Base-by-base conservation (phyloP, 1,139 yeast genomes). In the Debaryomyces sp. region DNA sequence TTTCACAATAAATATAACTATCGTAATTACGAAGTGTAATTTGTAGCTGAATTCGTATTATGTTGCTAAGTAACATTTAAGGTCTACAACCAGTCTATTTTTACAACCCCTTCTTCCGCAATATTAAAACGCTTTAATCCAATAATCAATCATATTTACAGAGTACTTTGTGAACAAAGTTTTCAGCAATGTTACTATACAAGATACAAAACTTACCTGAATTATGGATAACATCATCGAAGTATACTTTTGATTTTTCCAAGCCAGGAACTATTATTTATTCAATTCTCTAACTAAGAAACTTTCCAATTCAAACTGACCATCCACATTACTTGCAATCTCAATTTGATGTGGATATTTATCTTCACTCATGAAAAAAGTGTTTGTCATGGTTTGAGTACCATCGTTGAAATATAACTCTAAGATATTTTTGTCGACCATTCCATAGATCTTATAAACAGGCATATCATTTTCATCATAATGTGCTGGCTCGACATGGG, bases 371-470 rank as follows among this genome's bases (percentile, higher is more conserved):
- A 49, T 49, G 17, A 49, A 49, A 18, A 49, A 49, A 1, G 52
- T 49, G 21, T 49, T 49, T 5, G 52, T 49, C 52, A 49, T 49
- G 5, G 59, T 54, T n/a, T 39, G 35, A 5, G 33, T 32, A 30
- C 67, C 66, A 41, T 64, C 58, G 47, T 64, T 61, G 54, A 64
- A 58, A 52, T 54, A 64, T n/a, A 66, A 39, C 48, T 66, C 70
- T 18, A 60, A 24, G 37, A 64, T 54, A 44, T 62, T 61, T 41
- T 56, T 55, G 45, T 66, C 70, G 26, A 64, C 52, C 21, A 66
- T 46, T 40, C 66, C 70, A 37, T 59, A 57, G 10, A 65, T 55
- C 34, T 60, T 58, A 54, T 52, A 49, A 4, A 49, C 18, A 17
- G 41, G 30, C 17, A 27, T 23, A 21, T 37, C 38, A 59, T 48